Base-by-base conservation (phyloP, 768 basidiomycete species). In the Rhizopogon rudus region DNA sequence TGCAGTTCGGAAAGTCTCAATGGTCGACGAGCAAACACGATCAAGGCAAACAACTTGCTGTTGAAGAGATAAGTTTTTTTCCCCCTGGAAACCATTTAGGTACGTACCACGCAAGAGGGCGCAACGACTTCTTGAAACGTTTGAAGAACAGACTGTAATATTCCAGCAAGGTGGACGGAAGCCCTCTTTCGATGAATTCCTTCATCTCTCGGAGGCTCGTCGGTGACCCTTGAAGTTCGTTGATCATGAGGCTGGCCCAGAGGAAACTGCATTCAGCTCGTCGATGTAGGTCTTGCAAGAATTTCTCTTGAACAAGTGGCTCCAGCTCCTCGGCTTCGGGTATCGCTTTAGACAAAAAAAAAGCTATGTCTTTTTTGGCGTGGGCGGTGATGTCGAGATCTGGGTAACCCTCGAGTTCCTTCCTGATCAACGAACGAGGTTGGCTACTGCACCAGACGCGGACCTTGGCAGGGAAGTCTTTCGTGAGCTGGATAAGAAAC, bases 191-290 rank as follows among this genome's bases (percentile, higher is more conserved):
- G 16, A 67, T 46, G 28, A 65, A 56, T 33, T 59, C 43, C 43
- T 57, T 59, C 49, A 69, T 57, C 12, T 64, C 56, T 20, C 37
- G 49, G 49, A 60, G 40, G 42, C 59, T 62, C 28, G 54, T 45
- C 1, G 40, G 16, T 22, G 58, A 57, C 29, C 58, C 57, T 22
- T 54, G 39, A 10, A 71, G 45, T 22, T 56, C 58, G 6, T 44
- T 29, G 6, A 65, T 51, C 64, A 71, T 68, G 25, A 66, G 46
- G 10, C 52, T 53, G 10, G 68, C 69, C 62, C 65, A 71, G 29
- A 71, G 40, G 51, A 69, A 71, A 42, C 66, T 66, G n/a, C 61
- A 62, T 35, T 68, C 56, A 5, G 63, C 71, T 6, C 58, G 55
- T n/a, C 6, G n/a, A 6, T 51, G 50, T 40, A 64, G 25, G n/a